Percentiles rank a stretch among this genome's conserved stretches.
Evolutionary conservation across 768 basidiomycete genomes (phyloP).

Genomic region (Suillus ampliporus): DNA sequence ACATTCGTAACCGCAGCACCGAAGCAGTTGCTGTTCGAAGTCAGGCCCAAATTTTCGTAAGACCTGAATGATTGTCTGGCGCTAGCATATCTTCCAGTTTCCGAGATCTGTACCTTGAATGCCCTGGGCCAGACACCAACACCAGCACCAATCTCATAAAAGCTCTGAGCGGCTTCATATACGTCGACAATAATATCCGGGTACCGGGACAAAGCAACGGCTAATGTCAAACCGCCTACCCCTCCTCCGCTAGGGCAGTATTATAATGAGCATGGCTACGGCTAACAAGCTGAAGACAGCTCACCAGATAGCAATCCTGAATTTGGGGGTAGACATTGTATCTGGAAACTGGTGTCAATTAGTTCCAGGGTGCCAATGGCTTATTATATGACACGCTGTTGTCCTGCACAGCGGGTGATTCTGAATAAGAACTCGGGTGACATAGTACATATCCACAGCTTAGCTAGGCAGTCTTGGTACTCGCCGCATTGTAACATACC

Average conservation of each 20-base stretch:
- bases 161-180: constrained; percentile 56
- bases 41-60: constrained; percentile 26
- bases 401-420: background rate
- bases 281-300: background rate
- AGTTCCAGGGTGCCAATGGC: too few species aligned
- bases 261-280: background rate
- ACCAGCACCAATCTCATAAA: constrained; percentile 67
- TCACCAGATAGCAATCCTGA: constrained; percentile 35
- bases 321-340: constrained; percentile 26
- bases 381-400: constrained; percentile 2
- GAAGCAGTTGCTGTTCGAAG: constrained; percentile 23
- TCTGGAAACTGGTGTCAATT: background rate
- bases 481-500: background rate
- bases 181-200: constrained; percentile 61
- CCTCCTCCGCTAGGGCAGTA: constrained; percentile 43
- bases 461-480: background rate
- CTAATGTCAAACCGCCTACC: constrained; percentile 46
- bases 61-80: constrained; percentile 20
- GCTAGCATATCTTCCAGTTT: background rate
- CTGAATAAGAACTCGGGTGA: constrained; percentile 3
- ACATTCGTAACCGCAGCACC: constrained; percentile 24
- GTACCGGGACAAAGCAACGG: constrained; percentile 43
- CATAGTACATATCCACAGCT: background rate
- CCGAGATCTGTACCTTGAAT: constrained; percentile 27
- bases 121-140: constrained; percentile 51